These are phyloP conservation scores for Boechera retrofracta DNA, from an alignment of 345 rosid genomes.

Conservation along the genomic window DNA sequence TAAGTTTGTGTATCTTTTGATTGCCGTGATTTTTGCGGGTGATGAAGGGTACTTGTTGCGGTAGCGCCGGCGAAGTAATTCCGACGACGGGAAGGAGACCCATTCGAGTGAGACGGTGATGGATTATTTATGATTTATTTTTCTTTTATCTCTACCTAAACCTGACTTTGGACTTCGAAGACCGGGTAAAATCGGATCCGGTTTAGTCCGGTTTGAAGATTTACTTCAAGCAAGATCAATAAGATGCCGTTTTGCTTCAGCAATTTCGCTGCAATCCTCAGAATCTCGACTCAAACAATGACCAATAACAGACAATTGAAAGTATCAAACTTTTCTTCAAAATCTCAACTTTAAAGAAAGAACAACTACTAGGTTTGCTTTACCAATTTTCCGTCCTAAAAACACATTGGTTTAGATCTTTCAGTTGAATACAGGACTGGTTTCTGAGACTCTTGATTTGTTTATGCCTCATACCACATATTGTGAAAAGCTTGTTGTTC, in stretches of 20 bases:
- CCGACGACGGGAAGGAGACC: slow-evolving; percentile 53
- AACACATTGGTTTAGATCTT: neutral
- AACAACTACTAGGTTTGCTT: neutral
- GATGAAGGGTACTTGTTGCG: slow-evolving; percentile 22
- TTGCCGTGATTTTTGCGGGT: slow-evolving; percentile 31
- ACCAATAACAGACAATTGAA: neutral
- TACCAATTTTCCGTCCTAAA: neutral
- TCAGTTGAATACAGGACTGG: neutral
- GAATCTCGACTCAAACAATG: too few relatives aligned
- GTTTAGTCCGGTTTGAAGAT: slow-evolving; percentile 14
- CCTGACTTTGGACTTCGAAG: neutral
- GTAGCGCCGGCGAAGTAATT: slow-evolving; percentile 31
- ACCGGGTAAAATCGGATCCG: neutral
- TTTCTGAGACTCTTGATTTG: slow-evolving; percentile 1
- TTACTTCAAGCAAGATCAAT: neutral
- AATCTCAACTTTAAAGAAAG: neutral
- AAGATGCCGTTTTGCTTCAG: neutral
- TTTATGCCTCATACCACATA: neutral
- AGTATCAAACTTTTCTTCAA: neutral
- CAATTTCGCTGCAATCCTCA: neutral
- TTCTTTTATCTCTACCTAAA: neutral
- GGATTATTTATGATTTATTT: neutral
- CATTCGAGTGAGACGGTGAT: slow-evolving; percentile 28
- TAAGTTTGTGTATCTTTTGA: slow-evolving; percentile 20
- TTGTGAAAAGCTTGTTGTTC: neutral